Base-by-base conservation (phyloP, 345 rosid genomes). In the Eucalyptus pauciflora region DNA sequence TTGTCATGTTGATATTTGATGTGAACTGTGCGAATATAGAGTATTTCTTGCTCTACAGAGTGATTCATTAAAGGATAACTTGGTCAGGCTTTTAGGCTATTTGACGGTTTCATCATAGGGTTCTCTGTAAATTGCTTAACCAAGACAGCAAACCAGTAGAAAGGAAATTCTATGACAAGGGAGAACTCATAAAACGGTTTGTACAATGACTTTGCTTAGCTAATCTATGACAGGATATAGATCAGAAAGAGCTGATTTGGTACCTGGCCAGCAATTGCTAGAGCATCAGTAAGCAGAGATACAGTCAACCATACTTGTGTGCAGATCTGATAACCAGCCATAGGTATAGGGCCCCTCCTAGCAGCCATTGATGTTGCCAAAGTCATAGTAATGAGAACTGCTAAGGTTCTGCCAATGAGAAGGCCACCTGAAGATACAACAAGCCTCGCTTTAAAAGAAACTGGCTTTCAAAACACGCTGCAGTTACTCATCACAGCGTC, bases 221-320 rank as follows among this genome's bases (percentile, higher is more conserved):
- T 31, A 85, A 62, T 22, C 31, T 49, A 33, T 15, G 29, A 15
- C 48, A 37, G 51, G n/a, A 60, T 16, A 64, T 13, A 27, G 50
- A 60, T 3, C 45, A 37, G 49, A 48, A 54, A 89, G 79, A 25
- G 56, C 87, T 58, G 62, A 86, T 69, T 50, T 62, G 58, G 67
- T 90, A 96, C 99, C 99, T 97, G 99, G 81, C 96, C 99, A 89
- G 99, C 96, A 87, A 97, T 93, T 89, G 99, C 99, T 90, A 97
- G 93, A 88, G 99, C 99, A 93, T 97, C 99, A 88, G 96, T 96
- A 89, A 96, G 95, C 94, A 96, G 90, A 90, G 99, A 97, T 54
- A 96, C 92, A 7, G 99, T 94, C 94, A 97, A 92, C 99, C 99
- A 97, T 46, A 96, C 91, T 94, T 96, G 94, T 89, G 96, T 91